A percentile compares a stretch with the other conserved stretches of the same genome.
These are phyloP conservation scores for Xylaria sp. DNA, from an alignment of 2,329 filamentous ascomycete species.

Conservation along the genomic window DNA sequence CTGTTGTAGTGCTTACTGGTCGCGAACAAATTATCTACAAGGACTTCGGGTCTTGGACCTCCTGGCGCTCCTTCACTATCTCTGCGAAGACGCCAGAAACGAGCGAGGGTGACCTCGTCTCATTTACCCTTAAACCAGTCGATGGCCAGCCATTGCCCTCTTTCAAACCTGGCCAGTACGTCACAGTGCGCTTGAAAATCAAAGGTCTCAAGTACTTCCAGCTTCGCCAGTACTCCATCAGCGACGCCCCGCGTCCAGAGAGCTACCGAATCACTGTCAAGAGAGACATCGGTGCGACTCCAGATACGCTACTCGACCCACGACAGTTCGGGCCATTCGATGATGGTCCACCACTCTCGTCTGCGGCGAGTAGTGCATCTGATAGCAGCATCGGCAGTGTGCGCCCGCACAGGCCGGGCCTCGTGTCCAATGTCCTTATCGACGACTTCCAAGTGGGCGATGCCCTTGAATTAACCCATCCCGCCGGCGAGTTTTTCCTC, in stretches of 20 bases:
- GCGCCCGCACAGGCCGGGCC: constrained; percentile 58
- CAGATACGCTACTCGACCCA: constrained; percentile 39
- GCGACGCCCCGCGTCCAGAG: constrained; percentile 68
- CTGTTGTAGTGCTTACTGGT: constrained; percentile 66
- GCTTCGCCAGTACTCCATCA: constrained; percentile 77
- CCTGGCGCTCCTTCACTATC: constrained; percentile 75
- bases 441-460: constrained; percentile 70
- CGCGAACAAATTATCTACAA: constrained; percentile 72
- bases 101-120: constrained; percentile 68
- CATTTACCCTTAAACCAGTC: constrained; percentile 74
- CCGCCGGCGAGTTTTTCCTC: constrained; percentile 70
- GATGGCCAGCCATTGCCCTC: constrained; percentile 69
- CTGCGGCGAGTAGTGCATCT: constrained; percentile 47
- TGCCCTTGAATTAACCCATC: constrained; percentile 72
- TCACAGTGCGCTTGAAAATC: constrained; percentile 70
- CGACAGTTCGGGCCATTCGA: constrained; percentile 26
- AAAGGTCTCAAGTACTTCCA: constrained; percentile 68
- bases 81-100: constrained; percentile 72
- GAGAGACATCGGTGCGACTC: constrained; percentile 66
- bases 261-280: constrained; percentile 79
- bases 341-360: constrained; percentile 44
- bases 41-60: constrained; percentile 69
- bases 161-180: constrained; percentile 78
- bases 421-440: constrained; percentile 76
- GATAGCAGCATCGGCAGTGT: constrained; percentile 48